Percentiles rank a stretch among this genome's conserved stretches.
Evolutionary conservation across 352 stramenopile genomes (phyloP).

Genomic region (Bremia lactucae): DNA sequence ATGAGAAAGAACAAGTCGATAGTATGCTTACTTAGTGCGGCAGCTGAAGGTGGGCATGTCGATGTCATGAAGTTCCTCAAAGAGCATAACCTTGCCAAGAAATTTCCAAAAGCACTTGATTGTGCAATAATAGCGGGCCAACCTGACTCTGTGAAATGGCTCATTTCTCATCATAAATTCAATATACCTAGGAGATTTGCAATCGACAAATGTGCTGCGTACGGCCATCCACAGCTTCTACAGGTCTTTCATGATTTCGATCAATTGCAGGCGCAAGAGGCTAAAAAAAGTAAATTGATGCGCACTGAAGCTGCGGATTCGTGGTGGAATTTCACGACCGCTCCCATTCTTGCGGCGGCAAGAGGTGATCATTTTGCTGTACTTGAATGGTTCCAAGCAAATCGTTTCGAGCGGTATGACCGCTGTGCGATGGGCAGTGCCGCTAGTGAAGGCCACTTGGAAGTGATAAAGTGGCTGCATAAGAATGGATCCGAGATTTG

Average conservation of each 20-base stretch:
- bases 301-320: neutral
- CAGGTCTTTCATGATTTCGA: neutral
- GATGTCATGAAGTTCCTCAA: neutral
- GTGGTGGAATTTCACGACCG: neutral
- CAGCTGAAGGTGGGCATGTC: neutral
- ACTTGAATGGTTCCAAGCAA: neutral
- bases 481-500: conserved; percentile 9
- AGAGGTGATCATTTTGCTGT: neutral
- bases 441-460: conserved; percentile 11
- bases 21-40: neutral
- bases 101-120: neutral
- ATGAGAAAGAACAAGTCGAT: neutral
- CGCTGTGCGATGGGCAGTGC: conserved; percentile 10
- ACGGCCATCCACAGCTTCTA: neutral
- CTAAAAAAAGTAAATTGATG: neutral
- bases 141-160: neutral
- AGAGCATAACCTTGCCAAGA: neutral
- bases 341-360: neutral
- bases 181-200: neutral
- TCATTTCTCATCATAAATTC: neutral
- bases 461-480: conserved; percentile 13
- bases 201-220: neutral
- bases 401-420: conserved; percentile 1
- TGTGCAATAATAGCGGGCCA: neutral
- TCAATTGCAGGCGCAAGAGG: neutral